Evolutionary conservation across 1,284 basidiomycete genomes (phyloP).

Genomic region (Paramarasmius palmivorus): DNA sequence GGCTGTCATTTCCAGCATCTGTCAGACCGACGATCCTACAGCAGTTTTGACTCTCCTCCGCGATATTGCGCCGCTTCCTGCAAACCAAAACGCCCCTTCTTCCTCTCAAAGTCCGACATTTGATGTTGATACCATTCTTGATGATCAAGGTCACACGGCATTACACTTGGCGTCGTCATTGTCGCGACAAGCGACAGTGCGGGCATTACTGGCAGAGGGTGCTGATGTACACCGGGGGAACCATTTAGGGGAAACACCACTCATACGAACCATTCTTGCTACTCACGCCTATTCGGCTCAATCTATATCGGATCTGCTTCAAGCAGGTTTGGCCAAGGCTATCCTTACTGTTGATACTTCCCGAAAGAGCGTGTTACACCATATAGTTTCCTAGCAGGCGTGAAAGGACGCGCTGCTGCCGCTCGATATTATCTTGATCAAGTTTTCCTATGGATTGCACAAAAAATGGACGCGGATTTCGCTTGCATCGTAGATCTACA

Average conservation of each 20-base stretch:
- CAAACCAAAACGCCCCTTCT: conserved; percentile 23
- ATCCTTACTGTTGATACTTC: conserved; percentile 91
- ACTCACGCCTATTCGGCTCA: conserved; percentile 86
- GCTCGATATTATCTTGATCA: conserved; percentile 94
- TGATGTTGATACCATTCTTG: conserved; percentile 82
- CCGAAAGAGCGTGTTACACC: conserved; percentile 92
- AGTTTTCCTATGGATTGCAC: conserved; percentile 83
- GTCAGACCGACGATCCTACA: conserved; percentile 64
- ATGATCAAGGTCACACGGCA: conserved; percentile 94
- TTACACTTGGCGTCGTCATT: conserved; percentile 93
- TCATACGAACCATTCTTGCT: conserved; percentile 90
- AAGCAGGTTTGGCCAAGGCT: conserved; percentile 59
- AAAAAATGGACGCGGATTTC: conserved; percentile 73
- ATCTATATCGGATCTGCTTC: conserved; percentile 71
- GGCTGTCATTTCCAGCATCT: conserved; percentile 64
- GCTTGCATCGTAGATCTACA: conserved; percentile 86
- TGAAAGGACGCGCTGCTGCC: conserved; percentile 82
- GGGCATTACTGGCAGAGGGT: conserved; percentile 69
- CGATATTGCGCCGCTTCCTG: conserved; percentile 56
- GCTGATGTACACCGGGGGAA: conserved; percentile 91
- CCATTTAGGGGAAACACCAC: conserved; percentile 91
- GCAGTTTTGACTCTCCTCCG: conserved; percentile 64
- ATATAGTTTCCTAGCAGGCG: conserved; percentile 90
- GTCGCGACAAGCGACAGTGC: conserved; percentile 67
- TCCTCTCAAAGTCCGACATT: conserved; percentile 31